These are phyloP conservation scores for Stachybotrys chlorohalonatus DNA, from an alignment of 2,329 filamentous ascomycete species.

Conservation along the genomic window DNA sequence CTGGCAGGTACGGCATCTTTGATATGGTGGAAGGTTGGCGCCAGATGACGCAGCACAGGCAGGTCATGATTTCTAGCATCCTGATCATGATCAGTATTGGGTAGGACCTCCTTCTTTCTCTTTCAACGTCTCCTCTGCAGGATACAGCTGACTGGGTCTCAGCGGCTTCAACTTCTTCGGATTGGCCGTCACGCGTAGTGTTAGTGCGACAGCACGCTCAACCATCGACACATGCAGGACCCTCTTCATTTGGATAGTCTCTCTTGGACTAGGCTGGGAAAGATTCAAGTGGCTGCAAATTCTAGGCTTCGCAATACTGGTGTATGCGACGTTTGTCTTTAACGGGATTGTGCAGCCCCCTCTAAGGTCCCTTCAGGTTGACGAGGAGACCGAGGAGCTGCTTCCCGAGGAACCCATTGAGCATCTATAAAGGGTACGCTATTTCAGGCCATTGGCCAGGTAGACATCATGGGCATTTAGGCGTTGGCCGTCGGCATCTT, in stretches of 20 bases:
- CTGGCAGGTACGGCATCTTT: slow-evolving; percentile 75
- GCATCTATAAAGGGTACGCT: slow-evolving; percentile 32
- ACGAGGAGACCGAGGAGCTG: slow-evolving; percentile 51
- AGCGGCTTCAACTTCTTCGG: slow-evolving; percentile 99
- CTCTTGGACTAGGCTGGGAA: slow-evolving; percentile 89
- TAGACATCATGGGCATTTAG: too few species aligned
- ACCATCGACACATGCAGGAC: slow-evolving; percentile 98
- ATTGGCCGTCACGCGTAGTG: slow-evolving; percentile 78
- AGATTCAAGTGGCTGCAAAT: slow-evolving; percentile 97
- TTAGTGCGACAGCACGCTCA: slow-evolving; percentile 86
- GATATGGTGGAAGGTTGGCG: slow-evolving; percentile 80
- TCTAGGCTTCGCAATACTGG: slow-evolving; percentile 74
- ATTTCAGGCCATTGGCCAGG: background rate
- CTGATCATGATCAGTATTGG: slow-evolving; percentile 97
- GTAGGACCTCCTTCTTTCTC: slow-evolving; percentile 34
- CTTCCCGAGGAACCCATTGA: slow-evolving; percentile 80
- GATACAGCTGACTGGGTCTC: slow-evolving; percentile 9
- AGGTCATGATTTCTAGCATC: slow-evolving; percentile 68
- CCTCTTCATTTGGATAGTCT: slow-evolving; percentile 96
- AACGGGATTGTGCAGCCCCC: slow-evolving; percentile 88
- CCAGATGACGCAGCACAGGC: slow-evolving; percentile 64
- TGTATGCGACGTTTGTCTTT: slow-evolving; percentile 95
- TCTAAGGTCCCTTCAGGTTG: slow-evolving; percentile 53
- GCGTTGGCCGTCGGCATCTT: too few species aligned
- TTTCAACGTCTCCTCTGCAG: too few species aligned